Evolutionary conservation across 2,329 filamentous ascomycete genomes (phyloP), one percentile per base, ranked within the genome.

Genomic region (Calonectria pteridis): DNA sequence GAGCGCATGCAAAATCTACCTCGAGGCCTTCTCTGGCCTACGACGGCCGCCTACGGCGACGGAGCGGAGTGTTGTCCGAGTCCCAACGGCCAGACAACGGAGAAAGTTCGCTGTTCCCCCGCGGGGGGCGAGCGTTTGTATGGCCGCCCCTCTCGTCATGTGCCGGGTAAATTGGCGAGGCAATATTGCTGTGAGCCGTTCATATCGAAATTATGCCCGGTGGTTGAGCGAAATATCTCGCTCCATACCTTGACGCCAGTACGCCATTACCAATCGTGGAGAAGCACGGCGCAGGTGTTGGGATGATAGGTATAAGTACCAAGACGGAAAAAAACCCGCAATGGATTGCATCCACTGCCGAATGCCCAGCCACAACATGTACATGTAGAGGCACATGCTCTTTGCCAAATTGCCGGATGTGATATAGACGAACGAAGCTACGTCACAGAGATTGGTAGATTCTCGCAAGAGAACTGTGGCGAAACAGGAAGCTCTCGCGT

Each of bases 381-480:
- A 46, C 20, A 20, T 43, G 28, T 20, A 49, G 40, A 55, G 37
- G 28, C 37, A 31, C 18, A 33, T 67, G 20, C 20, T 33, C 14
- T n/a, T n/a, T 49, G 59, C 10, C 11, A 68, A 67, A 70, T 63
- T 59, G 69, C 46, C 64, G 16, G 23, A 55, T 70, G 72, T 75
- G 20, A 46, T 46, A n/a, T 10, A 13, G 43, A 46, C 43, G n/a
- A 69, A 68, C 74, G 72, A 79, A 72, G 64, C 76, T 72, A 80
- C 78, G 75, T 79, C 78, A 79, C 74, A 78, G 28, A 59, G 49
- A 72, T 62, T 51, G 37, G 76, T 33, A 59, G 76, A 76, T 75
- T 67, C 55, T 64, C 62, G 16, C 51, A 55, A 51, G 75, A 77
- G 68, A 68, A 72, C 70, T 67, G 70, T 65, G 64, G 64, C 64